Percentiles rank a stretch among this genome's conserved stretches.
Evolutionary conservation across 2,329 filamentous ascomycete genomes (phyloP).

Genomic region (Colletotrichum orchidophilum): DNA sequence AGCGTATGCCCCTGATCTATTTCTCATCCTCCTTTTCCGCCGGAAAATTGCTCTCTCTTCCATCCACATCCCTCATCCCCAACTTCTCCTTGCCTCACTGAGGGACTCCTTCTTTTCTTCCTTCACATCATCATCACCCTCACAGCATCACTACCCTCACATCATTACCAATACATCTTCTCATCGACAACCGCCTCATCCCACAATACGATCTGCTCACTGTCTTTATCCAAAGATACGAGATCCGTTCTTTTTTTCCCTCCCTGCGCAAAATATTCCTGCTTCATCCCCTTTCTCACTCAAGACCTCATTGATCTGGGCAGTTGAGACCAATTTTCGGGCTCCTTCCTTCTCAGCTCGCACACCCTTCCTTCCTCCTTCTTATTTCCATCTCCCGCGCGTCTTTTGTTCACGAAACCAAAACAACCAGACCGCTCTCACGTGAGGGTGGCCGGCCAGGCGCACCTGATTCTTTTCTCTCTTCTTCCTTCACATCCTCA

Average conservation of each 20-base stretch:
- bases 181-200: neutral
- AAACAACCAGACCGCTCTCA: neutral
- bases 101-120: neutral
- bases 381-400: neutral
- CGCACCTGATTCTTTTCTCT: neutral
- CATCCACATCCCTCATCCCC: neutral
- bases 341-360: neutral
- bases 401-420: neutral
- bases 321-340: neutral
- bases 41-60: neutral
- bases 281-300: neutral
- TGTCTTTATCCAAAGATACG: neutral
- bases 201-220: neutral
- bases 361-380: neutral
- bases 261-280: neutral
- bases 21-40: neutral
- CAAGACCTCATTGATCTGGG: neutral
- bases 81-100: neutral
- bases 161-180: neutral
- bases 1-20: neutral
- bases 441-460: neutral
- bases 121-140: neutral
- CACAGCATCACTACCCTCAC: too few species aligned
- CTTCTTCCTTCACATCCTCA: neutral
- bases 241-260: neutral